Evolutionary conservation across 116 monocot genomes (phyloP).

Genomic region (Iris pallida): DNA sequence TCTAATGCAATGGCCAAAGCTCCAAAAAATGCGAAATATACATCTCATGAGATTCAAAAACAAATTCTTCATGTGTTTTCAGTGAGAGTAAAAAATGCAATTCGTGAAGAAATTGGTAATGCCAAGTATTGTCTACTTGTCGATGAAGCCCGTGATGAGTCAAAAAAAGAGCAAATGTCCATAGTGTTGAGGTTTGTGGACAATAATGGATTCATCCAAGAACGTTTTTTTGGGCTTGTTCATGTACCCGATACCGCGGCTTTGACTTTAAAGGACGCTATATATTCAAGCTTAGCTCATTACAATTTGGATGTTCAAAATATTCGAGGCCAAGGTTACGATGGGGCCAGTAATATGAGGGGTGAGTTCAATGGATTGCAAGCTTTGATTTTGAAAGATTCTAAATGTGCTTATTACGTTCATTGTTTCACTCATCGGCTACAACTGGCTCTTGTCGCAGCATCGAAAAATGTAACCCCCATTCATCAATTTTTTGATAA

Average conservation of each 20-base stretch:
- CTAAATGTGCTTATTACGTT: neutral
- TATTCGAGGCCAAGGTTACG: neutral
- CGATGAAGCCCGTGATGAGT: neutral
- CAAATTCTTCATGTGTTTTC: neutral
- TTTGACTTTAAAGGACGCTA: neutral
- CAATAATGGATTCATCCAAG: neutral
- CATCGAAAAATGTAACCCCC: too few relatives aligned
- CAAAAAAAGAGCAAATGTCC: neutral
- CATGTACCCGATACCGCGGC: neutral
- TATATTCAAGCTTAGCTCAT: neutral
- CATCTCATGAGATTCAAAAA: neutral
- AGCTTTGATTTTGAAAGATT: neutral
- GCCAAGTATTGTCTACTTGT: neutral
- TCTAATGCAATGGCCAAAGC: neutral
- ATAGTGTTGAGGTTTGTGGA: neutral
- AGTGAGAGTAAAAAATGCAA: neutral
- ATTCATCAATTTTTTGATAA: too few relatives aligned
- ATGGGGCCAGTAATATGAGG: neutral
- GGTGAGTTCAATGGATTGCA: neutral
- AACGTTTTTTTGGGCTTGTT: neutral
- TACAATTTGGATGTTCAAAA: neutral
- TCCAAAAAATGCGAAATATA: neutral
- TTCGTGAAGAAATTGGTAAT: neutral
- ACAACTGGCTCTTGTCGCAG: neutral
- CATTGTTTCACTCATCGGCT: neutral